Base-by-base conservation (phyloP, 345 rosid genomes). In the Populus tremula region DNA sequence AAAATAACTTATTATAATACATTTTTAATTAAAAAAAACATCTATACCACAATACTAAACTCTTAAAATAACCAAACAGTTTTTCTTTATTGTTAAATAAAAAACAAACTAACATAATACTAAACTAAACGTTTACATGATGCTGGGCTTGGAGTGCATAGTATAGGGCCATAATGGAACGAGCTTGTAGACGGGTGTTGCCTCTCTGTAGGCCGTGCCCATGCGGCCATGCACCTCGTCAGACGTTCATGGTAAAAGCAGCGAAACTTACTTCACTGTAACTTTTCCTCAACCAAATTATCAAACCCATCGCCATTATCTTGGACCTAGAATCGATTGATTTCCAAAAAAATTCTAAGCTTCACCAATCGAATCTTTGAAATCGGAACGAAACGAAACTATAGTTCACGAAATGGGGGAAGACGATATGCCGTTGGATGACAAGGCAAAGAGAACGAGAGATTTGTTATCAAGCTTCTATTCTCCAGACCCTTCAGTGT, bases 401-500 rank as follows among this genome's bases (percentile, higher is more conserved):
- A 31, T 39, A 25, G 36, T 63, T 61, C 29, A 35, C 29, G 77
- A 81, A 86, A 91, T 91, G 89, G 93, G 69, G 50, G 86, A 83
- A n/a, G 97, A 87, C 64, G 93, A 87, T 63, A 88, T 76, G 73
- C 97, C 93, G 12, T 43, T 91, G 97, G 99, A 96, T 70, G 99
- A 94, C 67, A 96, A 96, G 85, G 99, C 99, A 70, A 96, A 92
- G 95, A 89, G 99, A 79, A 96, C 87, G 97, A 91, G 99, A 83
- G 99, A 96, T 92, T 96, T 96, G 83, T 77, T 96, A 20, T 91
- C 98, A 72, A 96, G 98, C 89, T 96, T 96, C 84, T 96, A 96
- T 84, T 83, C 94, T 80, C 97, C 98, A 11, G 97, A 91, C 87
- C 98, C 95, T 84, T 86, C 97, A n/a, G 66, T 86, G 65, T 68